A percentile compares a stretch with the other conserved stretches of the same genome.
These are phyloP conservation scores for Dichotomopilus funicola DNA, from an alignment of 2,329 filamentous ascomycete genomes.

Conservation along the genomic window DNA sequence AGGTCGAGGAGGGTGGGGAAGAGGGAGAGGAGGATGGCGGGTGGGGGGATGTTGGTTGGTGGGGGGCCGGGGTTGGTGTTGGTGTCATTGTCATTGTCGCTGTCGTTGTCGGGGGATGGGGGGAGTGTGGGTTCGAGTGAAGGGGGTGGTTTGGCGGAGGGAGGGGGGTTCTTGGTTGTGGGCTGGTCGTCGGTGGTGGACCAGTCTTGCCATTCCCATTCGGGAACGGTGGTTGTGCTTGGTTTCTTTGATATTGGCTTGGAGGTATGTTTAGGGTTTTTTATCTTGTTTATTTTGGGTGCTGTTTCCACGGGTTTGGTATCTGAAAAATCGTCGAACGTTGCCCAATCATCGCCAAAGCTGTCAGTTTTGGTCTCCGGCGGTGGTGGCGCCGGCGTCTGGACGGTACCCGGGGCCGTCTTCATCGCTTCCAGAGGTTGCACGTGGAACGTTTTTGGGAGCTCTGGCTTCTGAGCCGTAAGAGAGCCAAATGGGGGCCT, in stretches of 20 bases:
- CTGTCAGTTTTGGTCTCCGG: constrained; percentile 34
- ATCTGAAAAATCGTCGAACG: constrained; percentile 42
- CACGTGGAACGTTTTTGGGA: constrained; percentile 43
- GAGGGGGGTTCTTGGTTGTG: constrained; percentile 14
- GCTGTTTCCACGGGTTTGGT: constrained; percentile 17
- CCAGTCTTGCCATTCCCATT: constrained; percentile 47
- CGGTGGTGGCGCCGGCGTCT: constrained; percentile 37
- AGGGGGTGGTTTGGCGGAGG: neutral
- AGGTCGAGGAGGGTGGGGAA: constrained; percentile 66
- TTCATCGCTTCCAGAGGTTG: constrained; percentile 35
- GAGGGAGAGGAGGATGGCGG: constrained; percentile 70
- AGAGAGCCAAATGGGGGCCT: constrained; percentile 44
- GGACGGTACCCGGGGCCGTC: constrained; percentile 29
- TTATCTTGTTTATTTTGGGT: neutral
- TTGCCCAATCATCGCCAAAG: constrained; percentile 43
- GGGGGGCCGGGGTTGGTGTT: constrained; percentile 41
- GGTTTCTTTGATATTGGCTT: neutral
- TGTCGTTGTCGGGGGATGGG: neutral
- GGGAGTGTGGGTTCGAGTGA: constrained; percentile 2
- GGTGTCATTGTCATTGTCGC: no score
- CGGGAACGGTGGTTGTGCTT: constrained; percentile 22
- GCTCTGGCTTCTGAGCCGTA: constrained; percentile 47
- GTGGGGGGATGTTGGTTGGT: constrained; percentile 83
- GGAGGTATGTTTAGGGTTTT: constrained; percentile 12
- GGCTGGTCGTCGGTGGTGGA: constrained; percentile 25